Base-by-base conservation (phyloP, 2,329 filamentous ascomycete genomes). In the Claviceps arundinis region DNA sequence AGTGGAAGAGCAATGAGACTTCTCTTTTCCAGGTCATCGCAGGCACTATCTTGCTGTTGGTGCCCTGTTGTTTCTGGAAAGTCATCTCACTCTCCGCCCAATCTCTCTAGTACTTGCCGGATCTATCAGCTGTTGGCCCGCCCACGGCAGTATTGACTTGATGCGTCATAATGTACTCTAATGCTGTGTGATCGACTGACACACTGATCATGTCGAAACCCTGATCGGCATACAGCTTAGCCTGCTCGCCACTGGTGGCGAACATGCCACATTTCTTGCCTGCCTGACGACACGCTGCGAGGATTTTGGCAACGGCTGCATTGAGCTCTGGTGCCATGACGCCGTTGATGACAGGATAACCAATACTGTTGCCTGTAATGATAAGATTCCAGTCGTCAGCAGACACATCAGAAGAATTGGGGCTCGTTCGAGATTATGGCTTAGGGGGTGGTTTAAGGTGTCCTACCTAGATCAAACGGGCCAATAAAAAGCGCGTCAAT, bases 251-350 rank as follows among this genome's bases (percentile, higher is more conserved):
- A 46, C 68, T 72, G 2, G 71, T 73, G 54, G 77, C 76, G 60
- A 76, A 82, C 46, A 82, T 78, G 22, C 78, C 84, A 5, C 75
- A 75, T 69, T 83, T 84, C 67, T 85, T 87, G 19, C 81, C 82
- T 11, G 82, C 75, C 55, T 72, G 75, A 50, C 73, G 70, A 3
- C 79, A 75, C 2, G 83, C 81, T 13, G 69, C 68, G 9, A 81
- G 68, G 47, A 83, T 72, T 55, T 72, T 77, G 46, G 72, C 71
- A 51, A 87, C 77, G 17, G 83, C 82, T 37, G 70, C 69, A 37
- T 77, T 68, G 54, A 87, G 72, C 54, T 81, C 75, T 0, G 75
- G 74, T 56, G 78, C 65, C 58, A 85, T 76, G 47, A 75, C 74
- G 1, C 76, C 77, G 55, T 82, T 70, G 22, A 82, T 71, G 41